phyloP scores from a whole-genome alignment of 2,329 filamentous ascomycete species.

The Pseudohalonectria lignicola region DNA sequence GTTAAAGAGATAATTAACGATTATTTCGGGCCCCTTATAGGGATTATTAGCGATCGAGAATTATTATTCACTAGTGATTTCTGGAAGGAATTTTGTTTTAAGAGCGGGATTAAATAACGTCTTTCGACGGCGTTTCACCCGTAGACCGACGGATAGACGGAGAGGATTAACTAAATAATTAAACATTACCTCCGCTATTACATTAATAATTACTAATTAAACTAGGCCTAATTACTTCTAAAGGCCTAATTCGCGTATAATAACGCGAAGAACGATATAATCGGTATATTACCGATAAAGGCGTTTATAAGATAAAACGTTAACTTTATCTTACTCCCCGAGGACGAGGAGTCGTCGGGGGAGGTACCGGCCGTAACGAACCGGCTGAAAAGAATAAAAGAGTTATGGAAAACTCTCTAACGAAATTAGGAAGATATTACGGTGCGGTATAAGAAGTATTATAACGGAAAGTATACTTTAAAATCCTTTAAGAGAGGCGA shows the following conservation, averaged over 20 bases:
- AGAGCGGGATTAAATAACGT: too few species aligned
- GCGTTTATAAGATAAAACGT: not conserved
- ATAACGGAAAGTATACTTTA: too few species aligned
- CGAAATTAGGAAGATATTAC: too few species aligned
- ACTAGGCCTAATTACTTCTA: not conserved
- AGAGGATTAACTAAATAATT: not conserved
- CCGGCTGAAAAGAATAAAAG: too few species aligned
- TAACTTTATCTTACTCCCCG: not conserved
- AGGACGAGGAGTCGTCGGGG: too few species aligned
- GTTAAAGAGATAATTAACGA: too few species aligned
- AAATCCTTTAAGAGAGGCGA: too few species aligned
- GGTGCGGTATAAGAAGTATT: too few species aligned
- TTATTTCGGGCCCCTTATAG: too few species aligned
- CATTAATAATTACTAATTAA: not conserved
- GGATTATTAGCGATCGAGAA: not conserved
- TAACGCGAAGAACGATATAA: not conserved
- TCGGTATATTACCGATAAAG: not conserved
- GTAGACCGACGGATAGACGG: not conserved
- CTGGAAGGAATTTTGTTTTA: not conserved
- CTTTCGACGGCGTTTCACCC: not conserved
- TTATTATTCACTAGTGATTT: not conserved
- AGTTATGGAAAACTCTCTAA: too few species aligned
- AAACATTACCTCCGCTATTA: not conserved
- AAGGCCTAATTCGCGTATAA: not conserved
- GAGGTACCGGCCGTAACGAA: too few species aligned